Base-by-base conservation (phyloP, 2,329 filamentous ascomycete species). In the Didymella glomerata region DNA sequence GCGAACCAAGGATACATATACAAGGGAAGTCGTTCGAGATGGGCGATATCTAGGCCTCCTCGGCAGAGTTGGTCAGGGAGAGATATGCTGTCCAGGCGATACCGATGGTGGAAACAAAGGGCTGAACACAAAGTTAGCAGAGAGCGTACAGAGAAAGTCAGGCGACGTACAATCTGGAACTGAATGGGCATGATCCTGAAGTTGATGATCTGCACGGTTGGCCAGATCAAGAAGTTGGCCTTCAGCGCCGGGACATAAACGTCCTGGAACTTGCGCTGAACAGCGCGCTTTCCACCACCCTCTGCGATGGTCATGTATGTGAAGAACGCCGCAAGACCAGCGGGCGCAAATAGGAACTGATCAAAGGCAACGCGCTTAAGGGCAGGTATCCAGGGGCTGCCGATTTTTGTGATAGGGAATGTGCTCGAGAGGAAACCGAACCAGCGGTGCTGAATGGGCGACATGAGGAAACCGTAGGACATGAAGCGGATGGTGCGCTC, bases 71-170 rank as follows among this genome's bases (percentile, higher is more conserved):
- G 62, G 90, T 91, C 50, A 99, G 85, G 2, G 93, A 97, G 11
- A 99, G 86, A 78, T 97, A 99, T 20, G 93, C 94, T 11, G 95
- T 98, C 95, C 94, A 98, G 32, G 93, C 93, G 70, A 98, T 98
- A 84, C 94, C 94, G 55, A 99, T 81, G 9, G 92, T 96, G 16
- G 94, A 97, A 9, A 97, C 94, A 75, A 99, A 98, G 0, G 94
- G 94, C 93, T 97, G 66, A 28, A 13, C 30, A 36, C 3, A 36
- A 0, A 22, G 47, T 69, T 55, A 69, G 64, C 46, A 52, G 32
- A 6, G 14, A 10, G n/a, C 38, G 27, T 18, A n/a, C 10, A 38
- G 32, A 1, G n/a, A 27, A 7, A 7, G 9, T 18, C 11, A 11
- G 22, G 38, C 11, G 46, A 86, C 92, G 84, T 81, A 97, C 93